These are phyloP conservation scores for Aspergillus melleus DNA, from an alignment of 2,329 filamentous ascomycete species.

Conservation along the genomic window DNA sequence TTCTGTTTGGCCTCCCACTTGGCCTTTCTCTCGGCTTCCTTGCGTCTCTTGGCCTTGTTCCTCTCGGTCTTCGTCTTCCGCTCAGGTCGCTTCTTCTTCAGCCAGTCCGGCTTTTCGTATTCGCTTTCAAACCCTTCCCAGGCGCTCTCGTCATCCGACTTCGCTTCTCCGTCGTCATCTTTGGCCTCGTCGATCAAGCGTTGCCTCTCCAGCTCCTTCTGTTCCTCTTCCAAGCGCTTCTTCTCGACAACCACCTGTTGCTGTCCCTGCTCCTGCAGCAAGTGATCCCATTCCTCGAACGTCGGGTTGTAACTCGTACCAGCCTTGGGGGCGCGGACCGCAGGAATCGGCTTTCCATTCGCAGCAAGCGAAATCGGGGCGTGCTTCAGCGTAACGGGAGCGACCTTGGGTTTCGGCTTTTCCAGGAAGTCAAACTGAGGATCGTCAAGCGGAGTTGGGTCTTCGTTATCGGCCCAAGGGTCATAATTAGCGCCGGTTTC, in stretches of 20 bases:
- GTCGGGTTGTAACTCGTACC: constrained; percentile 91
- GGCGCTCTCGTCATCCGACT: constrained; percentile 83
- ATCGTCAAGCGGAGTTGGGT: constrained; percentile 46
- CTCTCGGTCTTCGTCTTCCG: constrained; percentile 84
- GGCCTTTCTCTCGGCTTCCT: constrained; percentile 76
- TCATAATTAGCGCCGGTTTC: constrained; percentile 67
- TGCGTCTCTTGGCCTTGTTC: constrained; percentile 84
- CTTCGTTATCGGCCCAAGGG: constrained; percentile 66
- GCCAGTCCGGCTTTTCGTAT: constrained; percentile 64
- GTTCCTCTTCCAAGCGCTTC: constrained; percentile 67
- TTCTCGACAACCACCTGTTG: constrained; percentile 79
- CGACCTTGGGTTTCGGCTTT: constrained; percentile 64
- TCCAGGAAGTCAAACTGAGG: constrained; percentile 66
- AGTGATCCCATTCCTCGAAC: constrained; percentile 80
- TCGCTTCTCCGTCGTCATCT: constrained; percentile 71
- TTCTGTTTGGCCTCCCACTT: constrained; percentile 76
- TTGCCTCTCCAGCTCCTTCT: constrained; percentile 65
- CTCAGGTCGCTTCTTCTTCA: constrained; percentile 72
- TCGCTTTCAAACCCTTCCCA: constrained; percentile 90
- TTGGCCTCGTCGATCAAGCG: constrained; percentile 73
- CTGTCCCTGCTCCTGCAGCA: constrained; percentile 71
- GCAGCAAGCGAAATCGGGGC: constrained; percentile 80
- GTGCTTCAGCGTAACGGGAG: constrained; percentile 72
- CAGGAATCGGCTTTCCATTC: constrained; percentile 74
- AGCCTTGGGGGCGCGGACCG: constrained; percentile 74